A percentile compares a stretch with the other conserved stretches of the same genome.
Conservation (phyloP, 768 basidiomycete genomes). For the Trametes punicea region DNA sequence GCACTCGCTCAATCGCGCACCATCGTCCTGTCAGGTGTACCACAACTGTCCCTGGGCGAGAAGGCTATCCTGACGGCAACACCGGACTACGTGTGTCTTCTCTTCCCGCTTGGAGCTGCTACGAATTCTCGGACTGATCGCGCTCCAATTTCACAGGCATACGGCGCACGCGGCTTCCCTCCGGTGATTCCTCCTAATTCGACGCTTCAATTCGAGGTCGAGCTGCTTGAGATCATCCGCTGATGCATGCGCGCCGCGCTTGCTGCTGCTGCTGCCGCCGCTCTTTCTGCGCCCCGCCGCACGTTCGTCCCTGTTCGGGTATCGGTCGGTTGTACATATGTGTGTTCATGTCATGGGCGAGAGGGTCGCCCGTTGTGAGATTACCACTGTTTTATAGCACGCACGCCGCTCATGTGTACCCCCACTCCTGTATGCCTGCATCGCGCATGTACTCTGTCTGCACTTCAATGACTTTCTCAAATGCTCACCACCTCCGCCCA, state of each 20-base stretch:
- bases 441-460: not conserved
- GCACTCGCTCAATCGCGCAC: constrained; percentile 17
- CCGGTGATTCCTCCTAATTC: constrained; percentile 77
- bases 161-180: constrained; percentile 71
- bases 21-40: constrained; percentile 52
- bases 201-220: constrained; percentile 78
- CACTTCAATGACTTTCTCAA: not conserved
- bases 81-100: constrained; percentile 69
- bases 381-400: constrained; percentile 22
- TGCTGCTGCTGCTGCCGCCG: not conserved
- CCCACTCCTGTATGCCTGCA: constrained; percentile 3
- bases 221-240: constrained; percentile 69
- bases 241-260: constrained; percentile 10
- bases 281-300: too few species aligned
- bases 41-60: constrained; percentile 69
- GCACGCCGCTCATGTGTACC: constrained; percentile 7
- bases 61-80: constrained; percentile 66
- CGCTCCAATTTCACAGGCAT: constrained; percentile 50
- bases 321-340: constrained; percentile 13
- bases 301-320: not conserved
- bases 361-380: constrained; percentile 15
- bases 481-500: not conserved
- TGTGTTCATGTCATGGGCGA: constrained; percentile 10
- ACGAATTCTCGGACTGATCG: constrained; percentile 23
- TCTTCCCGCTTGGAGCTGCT: not conserved